Conservation (phyloP, 1,139 yeast genomes). For the Kazachstania sp. region DNA sequence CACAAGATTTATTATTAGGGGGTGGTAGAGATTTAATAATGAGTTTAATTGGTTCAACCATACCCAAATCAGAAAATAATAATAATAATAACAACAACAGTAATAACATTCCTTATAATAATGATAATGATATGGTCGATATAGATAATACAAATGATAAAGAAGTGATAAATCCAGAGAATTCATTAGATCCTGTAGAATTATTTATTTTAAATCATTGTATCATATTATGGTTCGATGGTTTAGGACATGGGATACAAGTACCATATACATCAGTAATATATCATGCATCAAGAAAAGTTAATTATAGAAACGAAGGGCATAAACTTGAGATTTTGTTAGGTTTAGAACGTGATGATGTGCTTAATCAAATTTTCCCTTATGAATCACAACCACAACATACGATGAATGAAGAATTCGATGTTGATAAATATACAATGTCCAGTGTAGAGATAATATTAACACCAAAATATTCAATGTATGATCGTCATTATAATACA, state of each 20-base stretch:
- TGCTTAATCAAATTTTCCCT: constrained; percentile 22
- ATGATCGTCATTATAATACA: constrained; percentile 32
- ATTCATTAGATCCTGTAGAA: constrained; percentile 23
- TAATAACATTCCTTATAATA: constrained; percentile 2
- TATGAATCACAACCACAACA: background rate
- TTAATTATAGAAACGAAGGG: constrained; percentile 15
- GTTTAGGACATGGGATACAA: constrained; percentile 31
- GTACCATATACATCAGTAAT: constrained; percentile 30
- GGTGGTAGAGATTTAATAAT: constrained; percentile 35
- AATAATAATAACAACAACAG: background rate
- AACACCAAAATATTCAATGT: constrained; percentile 30
- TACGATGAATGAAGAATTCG: background rate
- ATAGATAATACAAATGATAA: background rate
- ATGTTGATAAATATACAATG: constrained; percentile 9
- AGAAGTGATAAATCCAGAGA: background rate
- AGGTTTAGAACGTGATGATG: constrained; percentile 24
- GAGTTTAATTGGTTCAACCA: constrained; percentile 10
- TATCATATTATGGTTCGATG: constrained; percentile 33
- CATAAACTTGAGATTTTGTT: constrained; percentile 23
- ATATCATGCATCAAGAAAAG: constrained; percentile 29
- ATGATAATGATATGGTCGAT: constrained; percentile 7
- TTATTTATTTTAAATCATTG: constrained; percentile 32
- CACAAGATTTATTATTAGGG: constrained; percentile 31
- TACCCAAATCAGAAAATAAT: background rate
- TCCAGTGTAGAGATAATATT: constrained; percentile 29